A percentile compares a stretch with the other conserved stretches of the same genome.
These are phyloP conservation scores for Corniculantispora saksenae DNA, from an alignment of 2,329 filamentous ascomycete species.

Conservation along the genomic window DNA sequence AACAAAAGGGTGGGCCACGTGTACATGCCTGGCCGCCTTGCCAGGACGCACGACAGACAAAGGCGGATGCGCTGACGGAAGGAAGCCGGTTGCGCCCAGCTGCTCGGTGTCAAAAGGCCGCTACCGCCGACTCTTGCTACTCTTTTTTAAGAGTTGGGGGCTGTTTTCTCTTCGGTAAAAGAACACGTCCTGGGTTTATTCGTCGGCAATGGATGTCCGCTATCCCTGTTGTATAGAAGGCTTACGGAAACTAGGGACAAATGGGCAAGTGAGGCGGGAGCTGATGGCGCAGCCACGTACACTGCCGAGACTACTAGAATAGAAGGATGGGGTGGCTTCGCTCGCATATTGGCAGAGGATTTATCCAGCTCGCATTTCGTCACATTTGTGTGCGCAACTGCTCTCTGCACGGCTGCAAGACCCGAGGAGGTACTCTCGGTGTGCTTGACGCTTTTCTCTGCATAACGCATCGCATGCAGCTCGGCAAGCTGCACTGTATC, in stretches of 20 bases:
- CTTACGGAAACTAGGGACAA: not conserved
- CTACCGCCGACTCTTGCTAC: not conserved
- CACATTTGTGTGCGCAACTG: conserved; percentile 12
- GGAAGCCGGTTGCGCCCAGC: too few relatives aligned
- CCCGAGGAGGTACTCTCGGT: not conserved
- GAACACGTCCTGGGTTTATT: not conserved
- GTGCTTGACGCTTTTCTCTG: not conserved
- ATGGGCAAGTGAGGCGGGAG: conserved; percentile 7
- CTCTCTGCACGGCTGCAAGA: not conserved
- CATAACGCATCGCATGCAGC: not conserved
- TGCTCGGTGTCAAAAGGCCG: conserved; percentile 3
- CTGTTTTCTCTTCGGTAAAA: not conserved
- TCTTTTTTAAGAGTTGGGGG: too few relatives aligned
- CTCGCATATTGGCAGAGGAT: not conserved
- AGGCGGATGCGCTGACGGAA: not conserved
- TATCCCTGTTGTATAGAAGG: not conserved
- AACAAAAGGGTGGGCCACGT: conserved; percentile 12
- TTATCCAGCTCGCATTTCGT: not conserved
- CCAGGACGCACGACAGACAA: conserved; percentile 3
- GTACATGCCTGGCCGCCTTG: conserved; percentile 12
- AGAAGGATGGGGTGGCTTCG: not conserved
- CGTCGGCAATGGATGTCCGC: conserved; percentile 6
- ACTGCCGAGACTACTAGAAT: not conserved
- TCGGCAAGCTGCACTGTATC: not conserved
- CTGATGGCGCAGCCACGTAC: not conserved